Conservation (phyloP, 768 basidiomycete genomes). For the Mycena belliarum region DNA sequence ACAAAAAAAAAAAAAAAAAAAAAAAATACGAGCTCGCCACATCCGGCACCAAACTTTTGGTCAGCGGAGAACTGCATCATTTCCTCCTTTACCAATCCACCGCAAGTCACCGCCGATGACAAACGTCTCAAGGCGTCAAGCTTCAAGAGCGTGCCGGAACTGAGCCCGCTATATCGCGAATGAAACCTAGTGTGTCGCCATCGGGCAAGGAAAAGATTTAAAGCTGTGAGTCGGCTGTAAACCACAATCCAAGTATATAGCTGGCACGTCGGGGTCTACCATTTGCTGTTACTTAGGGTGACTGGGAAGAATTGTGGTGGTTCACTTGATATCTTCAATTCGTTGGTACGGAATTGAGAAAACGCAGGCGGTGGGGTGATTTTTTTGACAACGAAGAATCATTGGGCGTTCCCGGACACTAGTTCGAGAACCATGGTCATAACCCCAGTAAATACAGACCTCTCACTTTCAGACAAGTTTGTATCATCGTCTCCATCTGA, state of each 20-base stretch:
- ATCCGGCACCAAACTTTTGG: conserved; percentile 71
- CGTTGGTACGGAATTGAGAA: too few species aligned
- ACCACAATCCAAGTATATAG: too few species aligned
- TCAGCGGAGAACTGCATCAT: conserved; percentile 29
- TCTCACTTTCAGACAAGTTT: conserved; percentile 40
- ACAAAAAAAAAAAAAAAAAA: too few species aligned
- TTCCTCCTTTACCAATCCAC: conserved; percentile 48
- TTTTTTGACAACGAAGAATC: neutral
- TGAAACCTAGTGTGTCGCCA: conserved; percentile 39
- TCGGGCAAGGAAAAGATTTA: conserved; percentile 9
- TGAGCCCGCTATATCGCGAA: conserved; percentile 50
- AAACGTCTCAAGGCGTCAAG: conserved; percentile 60
- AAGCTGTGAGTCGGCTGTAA: conserved; percentile 8
- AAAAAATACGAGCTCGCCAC: too few species aligned
- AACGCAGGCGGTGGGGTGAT: neutral
- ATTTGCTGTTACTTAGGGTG: too few species aligned
- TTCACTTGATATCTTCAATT: too few species aligned
- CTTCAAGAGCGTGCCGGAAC: conserved; percentile 51
- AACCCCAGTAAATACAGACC: conserved; percentile 46
- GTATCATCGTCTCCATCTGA: conserved; percentile 28
- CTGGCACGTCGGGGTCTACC: too few species aligned
- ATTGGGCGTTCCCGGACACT: conserved; percentile 21
- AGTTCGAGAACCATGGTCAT: conserved; percentile 48
- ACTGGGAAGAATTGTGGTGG: too few species aligned
- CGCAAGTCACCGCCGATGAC: conserved; percentile 69